Evolutionary conservation across 1,284 basidiomycete species (phyloP).

Genomic region (Heterobasidion occidentale): DNA sequence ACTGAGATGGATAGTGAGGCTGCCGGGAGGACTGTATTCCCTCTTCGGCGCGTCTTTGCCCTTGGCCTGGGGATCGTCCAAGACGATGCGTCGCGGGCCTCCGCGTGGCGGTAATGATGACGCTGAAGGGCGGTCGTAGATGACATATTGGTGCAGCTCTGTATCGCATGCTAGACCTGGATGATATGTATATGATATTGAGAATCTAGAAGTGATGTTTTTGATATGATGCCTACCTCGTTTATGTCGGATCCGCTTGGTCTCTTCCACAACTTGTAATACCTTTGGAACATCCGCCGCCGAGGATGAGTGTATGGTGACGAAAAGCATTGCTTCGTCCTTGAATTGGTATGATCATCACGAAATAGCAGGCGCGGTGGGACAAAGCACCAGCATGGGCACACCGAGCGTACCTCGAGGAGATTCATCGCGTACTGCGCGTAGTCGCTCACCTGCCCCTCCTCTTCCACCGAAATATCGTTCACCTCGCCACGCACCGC

Average conservation of each 20-base stretch:
- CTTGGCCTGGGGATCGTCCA: constrained; percentile 32
- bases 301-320: constrained; percentile 62
- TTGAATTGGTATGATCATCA: constrained; percentile 16
- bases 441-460: constrained; percentile 59
- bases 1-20: constrained; percentile 64
- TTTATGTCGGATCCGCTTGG: constrained; percentile 67
- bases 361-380: neutral
- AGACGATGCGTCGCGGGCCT: constrained; percentile 59
- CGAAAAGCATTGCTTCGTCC: constrained; percentile 76
- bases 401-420: constrained; percentile 41
- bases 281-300: constrained; percentile 67
- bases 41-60: constrained; percentile 14
- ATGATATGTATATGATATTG: neutral
- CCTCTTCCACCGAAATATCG: constrained; percentile 62
- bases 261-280: constrained; percentile 70
- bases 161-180: constrained; percentile 46
- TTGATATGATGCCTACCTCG: constrained; percentile 35
- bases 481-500: constrained; percentile 58
- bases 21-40: constrained; percentile 56
- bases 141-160: constrained; percentile 73
- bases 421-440: constrained; percentile 59
- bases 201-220: neutral
- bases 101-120: constrained; percentile 26
- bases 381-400: neutral
- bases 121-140: constrained; percentile 42